These are phyloP conservation scores for Kalanchoe fedtschenkoi DNA, from an alignment of 164 flowering plant genomes.

Conservation along the genomic window DNA sequence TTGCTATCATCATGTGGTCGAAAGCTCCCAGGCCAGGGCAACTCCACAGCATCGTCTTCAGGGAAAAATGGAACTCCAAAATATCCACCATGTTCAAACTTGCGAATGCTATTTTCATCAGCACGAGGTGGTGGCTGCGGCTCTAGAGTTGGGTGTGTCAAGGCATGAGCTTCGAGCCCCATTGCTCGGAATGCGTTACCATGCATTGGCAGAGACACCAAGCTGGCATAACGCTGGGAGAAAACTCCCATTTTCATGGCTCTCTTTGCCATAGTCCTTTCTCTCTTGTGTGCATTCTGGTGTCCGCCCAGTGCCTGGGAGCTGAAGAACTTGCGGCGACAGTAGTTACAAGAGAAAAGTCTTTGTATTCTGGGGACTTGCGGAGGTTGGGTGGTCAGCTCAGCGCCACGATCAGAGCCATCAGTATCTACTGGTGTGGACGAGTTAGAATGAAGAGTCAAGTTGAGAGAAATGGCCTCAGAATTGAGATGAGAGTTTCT, in stretches of 20 bases:
- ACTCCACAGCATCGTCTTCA: background rate
- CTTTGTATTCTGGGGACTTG: slow-evolving; percentile 24
- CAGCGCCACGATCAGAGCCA: slow-evolving; percentile 26
- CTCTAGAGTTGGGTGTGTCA: slow-evolving; percentile 27
- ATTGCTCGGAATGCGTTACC: slow-evolving; percentile 36
- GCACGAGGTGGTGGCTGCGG: slow-evolving; percentile 6
- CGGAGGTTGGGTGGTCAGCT: slow-evolving; percentile 15
- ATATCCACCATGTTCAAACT: background rate
- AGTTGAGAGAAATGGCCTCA: slow-evolving; percentile 39
- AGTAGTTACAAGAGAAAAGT: slow-evolving; percentile 79
- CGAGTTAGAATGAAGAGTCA: slow-evolving; percentile 32
- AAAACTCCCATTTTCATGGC: slow-evolving; percentile 73
- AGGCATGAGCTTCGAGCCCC: slow-evolving; percentile 64
- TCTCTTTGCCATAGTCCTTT: slow-evolving; percentile 68
- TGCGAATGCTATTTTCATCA: background rate
- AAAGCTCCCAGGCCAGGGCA: slow-evolving; percentile 3
- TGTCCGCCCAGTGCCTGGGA: slow-evolving; percentile 92
- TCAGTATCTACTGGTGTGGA: slow-evolving; percentile 18
- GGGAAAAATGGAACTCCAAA: background rate
- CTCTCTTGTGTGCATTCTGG: slow-evolving; percentile 83
- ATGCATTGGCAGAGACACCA: slow-evolving; percentile 69
- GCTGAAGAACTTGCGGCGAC: slow-evolving; percentile 73
- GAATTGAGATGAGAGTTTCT: slow-evolving; percentile 2
- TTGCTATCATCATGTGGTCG: background rate
- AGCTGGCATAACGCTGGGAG: slow-evolving; percentile 39